Conservation (phyloP, 2,329 filamentous ascomycete genomes). For the Clarireedia paspali region DNA sequence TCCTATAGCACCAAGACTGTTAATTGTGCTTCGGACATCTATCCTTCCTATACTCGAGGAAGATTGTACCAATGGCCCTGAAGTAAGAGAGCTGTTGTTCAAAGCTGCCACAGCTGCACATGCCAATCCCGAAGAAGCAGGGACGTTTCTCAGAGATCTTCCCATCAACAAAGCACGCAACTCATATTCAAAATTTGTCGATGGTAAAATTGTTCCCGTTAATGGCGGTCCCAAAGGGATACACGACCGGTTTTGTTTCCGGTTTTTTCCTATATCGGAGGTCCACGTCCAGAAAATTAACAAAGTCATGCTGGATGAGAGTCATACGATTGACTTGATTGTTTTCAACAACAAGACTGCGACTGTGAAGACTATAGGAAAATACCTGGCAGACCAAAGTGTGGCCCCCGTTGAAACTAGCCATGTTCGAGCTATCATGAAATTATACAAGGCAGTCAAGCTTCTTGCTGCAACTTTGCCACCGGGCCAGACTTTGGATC, state of each 20-base stretch:
- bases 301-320: constrained; percentile 11
- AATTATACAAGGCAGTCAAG: too few relatives aligned
- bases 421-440: too few relatives aligned
- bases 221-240: neutral
- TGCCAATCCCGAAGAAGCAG: constrained; percentile 3
- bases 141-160: constrained; percentile 12
- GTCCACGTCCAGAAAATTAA: constrained; percentile 13
- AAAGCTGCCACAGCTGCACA: neutral
- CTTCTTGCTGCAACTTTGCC: too few relatives aligned
- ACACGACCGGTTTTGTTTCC: constrained; percentile 13
- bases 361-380: neutral
- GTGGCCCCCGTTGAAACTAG: too few relatives aligned
- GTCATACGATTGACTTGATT: constrained; percentile 10
- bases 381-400: too few relatives aligned
- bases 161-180: constrained; percentile 14
- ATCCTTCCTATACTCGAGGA: constrained; percentile 19
- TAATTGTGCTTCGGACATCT: constrained; percentile 20
- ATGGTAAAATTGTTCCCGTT: constrained; percentile 8
- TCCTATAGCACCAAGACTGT: constrained; percentile 19
- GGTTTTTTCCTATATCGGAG: constrained; percentile 6
- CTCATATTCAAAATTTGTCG: constrained; percentile 11
- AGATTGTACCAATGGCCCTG: too few relatives aligned
- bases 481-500: too few relatives aligned
- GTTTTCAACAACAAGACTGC: constrained; percentile 10
- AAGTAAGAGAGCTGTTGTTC: too few relatives aligned